Evolutionary conservation across 1,284 basidiomycete genomes (phyloP).

Genomic region (Cerrena zonata): DNA sequence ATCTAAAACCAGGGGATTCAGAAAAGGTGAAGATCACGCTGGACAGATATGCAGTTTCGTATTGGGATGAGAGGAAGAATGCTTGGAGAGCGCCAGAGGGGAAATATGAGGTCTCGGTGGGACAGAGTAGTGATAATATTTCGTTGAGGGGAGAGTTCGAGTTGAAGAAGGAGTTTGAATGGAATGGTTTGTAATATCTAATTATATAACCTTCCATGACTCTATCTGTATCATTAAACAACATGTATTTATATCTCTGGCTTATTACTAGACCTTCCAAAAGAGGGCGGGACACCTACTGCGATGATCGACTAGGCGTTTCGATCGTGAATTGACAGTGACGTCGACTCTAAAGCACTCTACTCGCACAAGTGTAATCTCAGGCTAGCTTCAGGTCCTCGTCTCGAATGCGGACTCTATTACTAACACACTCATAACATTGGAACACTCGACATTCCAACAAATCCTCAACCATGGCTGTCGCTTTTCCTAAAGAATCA

Average conservation of each 20-base stretch:
- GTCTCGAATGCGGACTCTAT: no score
- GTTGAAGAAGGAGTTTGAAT: conserved; percentile 37
- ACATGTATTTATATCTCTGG: no score
- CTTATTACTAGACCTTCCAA: no score
- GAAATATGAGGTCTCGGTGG: conserved; percentile 41
- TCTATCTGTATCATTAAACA: no score
- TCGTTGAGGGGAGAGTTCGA: conserved; percentile 33
- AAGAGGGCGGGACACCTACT: no score
- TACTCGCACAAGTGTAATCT: no score
- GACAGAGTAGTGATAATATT: conserved; percentile 43
- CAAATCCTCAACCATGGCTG: neutral
- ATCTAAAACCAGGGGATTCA: conserved; percentile 41
- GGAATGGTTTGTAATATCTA: conserved; percentile 39
- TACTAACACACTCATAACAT: no score
- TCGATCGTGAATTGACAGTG: no score
- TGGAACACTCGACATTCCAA: no score
- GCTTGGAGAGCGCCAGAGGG: conserved; percentile 43
- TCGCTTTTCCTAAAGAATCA: neutral
- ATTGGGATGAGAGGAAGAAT: conserved; percentile 43
- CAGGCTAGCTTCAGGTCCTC: no score
- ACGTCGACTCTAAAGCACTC: no score
- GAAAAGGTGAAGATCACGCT: conserved; percentile 38
- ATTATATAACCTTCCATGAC: neutral
- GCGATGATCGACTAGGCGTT: no score
- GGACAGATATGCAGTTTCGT: conserved; percentile 57